Conservation (phyloP, 2,329 filamentous ascomycete genomes). For the Claviceps fusiformis region DNA sequence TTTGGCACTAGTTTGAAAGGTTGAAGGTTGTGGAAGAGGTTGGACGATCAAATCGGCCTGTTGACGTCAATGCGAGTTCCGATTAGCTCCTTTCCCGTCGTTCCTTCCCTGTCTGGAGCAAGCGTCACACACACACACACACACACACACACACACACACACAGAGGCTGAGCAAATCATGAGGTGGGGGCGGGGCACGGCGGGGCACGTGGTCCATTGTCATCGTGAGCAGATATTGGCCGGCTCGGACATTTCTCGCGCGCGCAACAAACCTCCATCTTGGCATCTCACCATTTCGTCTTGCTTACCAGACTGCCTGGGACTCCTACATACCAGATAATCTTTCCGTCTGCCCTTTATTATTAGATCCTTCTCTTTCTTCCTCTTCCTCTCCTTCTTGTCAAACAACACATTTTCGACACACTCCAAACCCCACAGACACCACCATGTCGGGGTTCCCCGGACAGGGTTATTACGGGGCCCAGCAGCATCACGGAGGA, state of each 20-base stretch:
- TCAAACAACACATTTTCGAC: neutral
- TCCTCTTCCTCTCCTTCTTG: neutral
- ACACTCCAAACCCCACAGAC: neutral
- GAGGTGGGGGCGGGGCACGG: neutral
- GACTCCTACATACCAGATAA: neutral
- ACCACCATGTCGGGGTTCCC: conserved; percentile 26
- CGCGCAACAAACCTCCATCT: too few relatives aligned
- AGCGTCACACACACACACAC: too few relatives aligned
- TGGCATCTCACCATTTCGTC: too few relatives aligned
- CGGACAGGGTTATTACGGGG: conserved; percentile 26
- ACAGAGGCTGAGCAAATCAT: neutral
- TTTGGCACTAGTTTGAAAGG: too few relatives aligned
- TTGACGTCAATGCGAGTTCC: neutral
- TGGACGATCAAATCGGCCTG: neutral
- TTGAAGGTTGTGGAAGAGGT: too few relatives aligned
- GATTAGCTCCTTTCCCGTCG: conserved; percentile 1
- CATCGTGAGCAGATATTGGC: neutral
- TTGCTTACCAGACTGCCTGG: neutral
- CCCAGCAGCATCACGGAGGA: conserved; percentile 17
- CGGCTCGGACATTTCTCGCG: too few relatives aligned
- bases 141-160: too few relatives aligned
- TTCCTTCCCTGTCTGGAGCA: neutral
- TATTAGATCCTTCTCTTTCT: neutral
- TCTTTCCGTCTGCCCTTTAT: too few relatives aligned
- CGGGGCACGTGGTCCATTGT: neutral